These are phyloP conservation scores for Fusarium albidum DNA, from an alignment of 2,329 filamentous ascomycete species.

Conservation along the genomic window DNA sequence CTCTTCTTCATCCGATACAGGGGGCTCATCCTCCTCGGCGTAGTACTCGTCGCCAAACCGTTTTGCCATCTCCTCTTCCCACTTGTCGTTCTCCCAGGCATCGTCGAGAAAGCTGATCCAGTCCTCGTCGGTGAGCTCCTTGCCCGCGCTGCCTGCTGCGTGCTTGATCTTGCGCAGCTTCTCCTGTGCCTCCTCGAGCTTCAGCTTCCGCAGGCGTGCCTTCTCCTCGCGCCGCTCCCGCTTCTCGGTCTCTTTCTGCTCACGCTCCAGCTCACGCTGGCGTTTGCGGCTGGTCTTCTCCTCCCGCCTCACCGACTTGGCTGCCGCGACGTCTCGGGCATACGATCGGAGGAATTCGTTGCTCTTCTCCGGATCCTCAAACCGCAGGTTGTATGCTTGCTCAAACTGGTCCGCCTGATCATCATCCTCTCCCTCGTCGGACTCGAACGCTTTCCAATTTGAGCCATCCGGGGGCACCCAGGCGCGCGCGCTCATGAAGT, in stretches of 20 bases:
- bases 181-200: slow-evolving; percentile 87
- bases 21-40: slow-evolving; percentile 73
- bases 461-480: slow-evolving; percentile 78
- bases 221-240: slow-evolving; percentile 80
- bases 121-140: slow-evolving; percentile 74
- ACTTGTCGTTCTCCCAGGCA: slow-evolving; percentile 87
- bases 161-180: slow-evolving; percentile 90
- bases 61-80: slow-evolving; percentile 90
- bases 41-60: slow-evolving; percentile 94
- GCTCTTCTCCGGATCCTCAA: slow-evolving; percentile 87
- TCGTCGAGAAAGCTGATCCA: slow-evolving; percentile 87
- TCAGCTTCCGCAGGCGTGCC: slow-evolving; percentile 83
- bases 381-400: slow-evolving; percentile 92
- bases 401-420: slow-evolving; percentile 87
- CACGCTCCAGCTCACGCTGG: slow-evolving; percentile 78
- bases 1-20: slow-evolving; percentile 70
- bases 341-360: slow-evolving; percentile 91
- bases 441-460: slow-evolving; percentile 84
- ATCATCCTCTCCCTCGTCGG: slow-evolving; percentile 85
- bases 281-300: slow-evolving; percentile 80
- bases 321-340: slow-evolving; percentile 83
- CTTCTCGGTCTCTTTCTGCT: slow-evolving; percentile 81
- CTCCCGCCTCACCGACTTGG: slow-evolving; percentile 86
- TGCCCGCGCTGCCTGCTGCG: slow-evolving; percentile 80
- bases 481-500: slow-evolving; percentile 90